Evolutionary conservation across 164 flowering plant species (phyloP), one percentile per base, ranked within the genome.

Genomic region (Brasenia schreberi): DNA sequence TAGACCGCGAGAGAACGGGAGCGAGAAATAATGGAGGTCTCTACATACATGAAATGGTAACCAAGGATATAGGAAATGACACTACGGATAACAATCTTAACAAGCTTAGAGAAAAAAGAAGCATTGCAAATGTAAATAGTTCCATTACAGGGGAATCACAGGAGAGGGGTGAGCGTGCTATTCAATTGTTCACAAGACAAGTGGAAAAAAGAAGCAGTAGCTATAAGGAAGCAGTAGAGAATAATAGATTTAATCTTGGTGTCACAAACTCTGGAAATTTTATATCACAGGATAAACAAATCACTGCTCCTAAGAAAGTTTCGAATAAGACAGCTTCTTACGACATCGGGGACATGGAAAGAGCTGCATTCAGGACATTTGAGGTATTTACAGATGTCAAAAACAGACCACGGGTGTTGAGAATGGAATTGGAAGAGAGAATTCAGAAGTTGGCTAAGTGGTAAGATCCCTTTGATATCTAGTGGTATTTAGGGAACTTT

Each of bases 341-440:
- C 23, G 69, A 68, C 59, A 71, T 43, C 62, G 12, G 73, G 64
- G 78, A 68, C 61, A 64, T 72, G 73, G 92, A 86, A 75, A 85
- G 89, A 65, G 84, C 84, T 68, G 91, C 96, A n/a, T 89, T 92
- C 71, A 78, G 74, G 74, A 67, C 76, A 69, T 67, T 82, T 65
- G 82, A 83, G 61, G 84, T 69, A 59, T 73, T 70, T 64, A 78
- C 72, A 59, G 87, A 81, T 75, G 71, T 81, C 60, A 69, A 68
- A 69, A 87, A 71, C 61, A 76, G 70, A 78, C 86, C 82, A 62
- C 75, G 84, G 60, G 78, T 81, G 76, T 61, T 88, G 53, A 70
- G 76, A 53, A 69, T 74, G 71, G 94, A 88, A 76, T 85, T 88
- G 88, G 97, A 93, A 73, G 94, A 88, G 74, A 82, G 89, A 75